phyloP scores from a whole-genome alignment of 441 rosid species.

The Jatropha podagrica region DNA sequence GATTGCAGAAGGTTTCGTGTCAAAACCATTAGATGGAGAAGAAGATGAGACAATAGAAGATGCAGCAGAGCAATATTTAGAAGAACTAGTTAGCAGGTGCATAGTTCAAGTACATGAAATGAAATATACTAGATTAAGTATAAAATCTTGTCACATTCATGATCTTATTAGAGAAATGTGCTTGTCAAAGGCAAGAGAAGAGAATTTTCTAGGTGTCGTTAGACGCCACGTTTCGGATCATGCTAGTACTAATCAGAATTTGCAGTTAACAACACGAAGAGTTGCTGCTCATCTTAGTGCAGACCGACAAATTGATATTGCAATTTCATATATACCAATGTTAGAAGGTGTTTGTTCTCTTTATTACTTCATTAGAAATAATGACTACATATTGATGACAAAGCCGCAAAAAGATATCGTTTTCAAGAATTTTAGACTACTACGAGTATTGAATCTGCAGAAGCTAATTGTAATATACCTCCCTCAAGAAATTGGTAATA shows the following conservation, averaged over 20 bases:
- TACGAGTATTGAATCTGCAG: constrained; percentile 13
- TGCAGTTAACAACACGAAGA: not conserved
- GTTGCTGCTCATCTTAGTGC: constrained; percentile 11
- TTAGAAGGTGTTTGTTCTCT: constrained; percentile 3
- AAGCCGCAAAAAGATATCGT: not conserved
- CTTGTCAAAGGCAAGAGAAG: constrained; percentile 30
- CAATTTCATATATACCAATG: not conserved
- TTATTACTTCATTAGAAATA: not conserved
- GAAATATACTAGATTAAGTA: constrained; percentile 12
- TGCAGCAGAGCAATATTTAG: constrained; percentile 29
- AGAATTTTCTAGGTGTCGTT: constrained; percentile 1
- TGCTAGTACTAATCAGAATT: too few relatives aligned
- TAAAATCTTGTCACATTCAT: constrained; percentile 34
- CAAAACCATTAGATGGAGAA: not conserved
- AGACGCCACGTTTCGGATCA: not conserved
- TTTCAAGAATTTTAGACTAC: not conserved
- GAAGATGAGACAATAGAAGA: constrained; percentile 26
- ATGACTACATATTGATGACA: not conserved
- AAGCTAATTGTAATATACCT: not conserved
- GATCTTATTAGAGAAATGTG: constrained; percentile 40
- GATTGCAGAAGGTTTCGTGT: constrained; percentile 34
- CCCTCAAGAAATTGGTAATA: not conserved
- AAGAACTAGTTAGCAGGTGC: constrained; percentile 33
- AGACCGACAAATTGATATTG: not conserved
- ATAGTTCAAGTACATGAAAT: constrained; percentile 32